phyloP scores from a whole-genome alignment of 768 basidiomycete species.

The Tylopilus subfusipes region DNA sequence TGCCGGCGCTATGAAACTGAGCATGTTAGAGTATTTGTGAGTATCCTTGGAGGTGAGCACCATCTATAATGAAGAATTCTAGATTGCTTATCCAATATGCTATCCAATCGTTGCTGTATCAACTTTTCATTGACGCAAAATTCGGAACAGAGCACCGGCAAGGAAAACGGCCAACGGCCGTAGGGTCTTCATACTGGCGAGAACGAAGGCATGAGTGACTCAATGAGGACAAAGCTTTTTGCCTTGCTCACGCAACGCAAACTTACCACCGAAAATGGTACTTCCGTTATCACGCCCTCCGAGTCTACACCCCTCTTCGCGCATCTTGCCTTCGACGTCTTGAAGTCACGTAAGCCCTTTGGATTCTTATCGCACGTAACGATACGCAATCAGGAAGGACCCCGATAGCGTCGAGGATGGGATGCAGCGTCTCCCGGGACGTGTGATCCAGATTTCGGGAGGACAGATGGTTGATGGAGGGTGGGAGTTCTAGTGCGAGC shows the following conservation, averaged over 20 bases:
- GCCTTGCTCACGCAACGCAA: neutral
- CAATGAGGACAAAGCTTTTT: neutral
- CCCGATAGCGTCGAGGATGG: constrained; percentile 32
- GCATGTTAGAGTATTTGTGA: too few species aligned
- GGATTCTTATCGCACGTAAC: too few species aligned
- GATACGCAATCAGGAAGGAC: constrained; percentile 34
- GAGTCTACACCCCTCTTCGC: too few species aligned
- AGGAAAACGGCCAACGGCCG: too few species aligned
- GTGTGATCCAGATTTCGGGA: constrained; percentile 32
- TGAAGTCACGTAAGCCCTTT: too few species aligned
- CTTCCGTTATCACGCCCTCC: constrained; percentile 14
- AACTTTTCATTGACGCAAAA: too few species aligned
- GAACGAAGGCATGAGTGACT: neutral
- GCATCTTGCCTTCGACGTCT: constrained; percentile 33
- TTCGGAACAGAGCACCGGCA: too few species aligned
- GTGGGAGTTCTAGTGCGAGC: constrained; percentile 32
- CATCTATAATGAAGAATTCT: too few species aligned
- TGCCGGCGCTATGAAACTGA: too few species aligned
- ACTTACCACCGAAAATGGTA: constrained; percentile 38
- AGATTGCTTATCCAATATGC: too few species aligned
- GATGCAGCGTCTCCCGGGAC: constrained; percentile 20
- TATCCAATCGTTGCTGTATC: too few species aligned
- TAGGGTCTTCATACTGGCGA: constrained; percentile 37
- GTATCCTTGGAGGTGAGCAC: too few species aligned
- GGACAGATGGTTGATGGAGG: constrained; percentile 38